Base-by-base conservation (phyloP, 306 rosid genomes). In the Crotalaria pallida region DNA sequence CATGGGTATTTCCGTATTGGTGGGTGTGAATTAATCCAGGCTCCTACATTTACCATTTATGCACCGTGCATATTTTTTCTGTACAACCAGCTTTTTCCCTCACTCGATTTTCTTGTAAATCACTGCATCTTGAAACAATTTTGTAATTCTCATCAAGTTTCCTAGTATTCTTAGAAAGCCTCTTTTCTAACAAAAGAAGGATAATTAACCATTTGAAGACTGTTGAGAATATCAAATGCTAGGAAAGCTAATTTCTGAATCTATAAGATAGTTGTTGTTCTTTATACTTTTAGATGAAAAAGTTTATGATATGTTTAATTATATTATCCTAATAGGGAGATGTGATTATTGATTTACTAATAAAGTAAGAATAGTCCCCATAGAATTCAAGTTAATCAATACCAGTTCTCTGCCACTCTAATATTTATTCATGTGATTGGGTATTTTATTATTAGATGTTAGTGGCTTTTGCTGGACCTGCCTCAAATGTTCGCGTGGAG, bases 381-480 rank as follows among this genome's bases (percentile, higher is more conserved):
- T 49, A 12, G 60, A 58, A 9, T 33, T 38, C 26, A 40, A 36
- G 36, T 10, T 71, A 58, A 58, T 45, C 36, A 13, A 36, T 53
- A 29, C 34, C 10, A 38, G 22, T 33, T 72, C 64, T 38, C 59
- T 64, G 58, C 21, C 31, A 12, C 58, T 67, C 55, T 16, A 49
- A 15, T 36, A 69, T 60, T 24, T 11, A 21, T 70, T 77, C 10
- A 59, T 57, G 10, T 61, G 72, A 61, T 49, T 63, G 29, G 63
- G 63, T 58, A 68, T 71, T 52, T 45, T 79, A 61, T 74, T 69
- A 11, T 72, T 82, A 94, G 98, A 66, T 90, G 73, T 75, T 94
- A 61, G 60, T 87, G 67, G 90, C 80, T 59, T 90, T 84, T 90
- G 89, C 98, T 67, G 98, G 98, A 75, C 96, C 98, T 65, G 88